Base-by-base conservation (phyloP, 345 rosid genomes). In the Geranium brycei region DNA sequence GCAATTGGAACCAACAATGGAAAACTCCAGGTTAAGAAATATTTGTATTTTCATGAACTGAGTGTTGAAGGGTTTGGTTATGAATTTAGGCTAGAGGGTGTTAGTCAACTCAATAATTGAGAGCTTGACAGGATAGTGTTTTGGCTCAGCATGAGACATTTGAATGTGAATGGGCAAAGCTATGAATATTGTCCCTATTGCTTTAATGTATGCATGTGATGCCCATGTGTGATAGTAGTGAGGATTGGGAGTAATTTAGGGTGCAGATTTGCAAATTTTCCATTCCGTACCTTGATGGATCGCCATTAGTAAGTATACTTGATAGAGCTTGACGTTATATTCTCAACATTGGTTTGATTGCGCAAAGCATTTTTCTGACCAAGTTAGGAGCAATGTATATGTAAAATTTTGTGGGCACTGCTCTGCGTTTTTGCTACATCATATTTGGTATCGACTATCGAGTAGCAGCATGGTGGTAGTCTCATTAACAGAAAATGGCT, bases 1-100 rank as follows among this genome's bases (percentile, higher is more conserved):
- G 91, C 99, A 1, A 84, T 95, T 72, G 99, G 99, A 73, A 95
- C 96, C 64, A 82, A 80, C 76, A 79, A 75, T 31, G 97, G 99
- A 40, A 88, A 81, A 82, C 83, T 88, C 63, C 85, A 95, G 93
- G 99, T 95, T 68, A 70, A 72, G 57, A 30, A 35, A 7, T 35
- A 35, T 35, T 35, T 35, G 41, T 35, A 35, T 35, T 35, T 35
- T 35, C 10, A 7, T 35, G 5, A 35, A 35, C 62, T 56, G 51
- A 17, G 28, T 23, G 28, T 23, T 23, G 2, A 51, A 4, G 14
- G 65, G 41, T 7, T 17, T 56, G 62, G 1, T 13, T 19, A 67
- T 65, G 16, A 32, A 17, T 10, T 31, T 56, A 18, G 56, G 19
- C 67, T 62, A 28, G 53, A 47, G 53, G 15, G 53, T 47, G 12